phyloP scores from a whole-genome alignment of 257 asterid genomes.

The Primulina eburnea region DNA sequence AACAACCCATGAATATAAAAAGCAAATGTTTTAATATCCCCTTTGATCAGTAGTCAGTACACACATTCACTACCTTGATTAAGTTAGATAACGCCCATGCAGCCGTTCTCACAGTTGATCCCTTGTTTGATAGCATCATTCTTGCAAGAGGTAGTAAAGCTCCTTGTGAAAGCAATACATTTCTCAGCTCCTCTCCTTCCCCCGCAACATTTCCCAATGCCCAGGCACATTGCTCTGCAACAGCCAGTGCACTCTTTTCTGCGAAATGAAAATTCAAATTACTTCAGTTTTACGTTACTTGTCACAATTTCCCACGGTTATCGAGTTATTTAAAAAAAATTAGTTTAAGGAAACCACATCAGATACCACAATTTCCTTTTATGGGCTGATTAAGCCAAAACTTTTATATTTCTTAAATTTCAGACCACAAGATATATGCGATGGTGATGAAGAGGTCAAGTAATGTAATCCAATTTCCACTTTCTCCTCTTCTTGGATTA shows the following conservation, averaged over 20 bases:
- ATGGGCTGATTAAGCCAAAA: slow-evolving; percentile 3
- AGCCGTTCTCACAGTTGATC: slow-evolving; percentile 97
- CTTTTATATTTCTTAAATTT: slow-evolving; percentile 6
- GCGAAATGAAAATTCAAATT: slow-evolving; percentile 17
- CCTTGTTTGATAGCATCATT: slow-evolving; percentile 87
- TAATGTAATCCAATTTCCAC: neutral
- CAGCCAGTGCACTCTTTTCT: slow-evolving; percentile 85
- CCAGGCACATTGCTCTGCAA: slow-evolving; percentile 99
- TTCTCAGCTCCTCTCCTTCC: slow-evolving; percentile 89
- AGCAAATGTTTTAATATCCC: neutral
- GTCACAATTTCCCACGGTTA: neutral
- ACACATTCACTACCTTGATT: slow-evolving; percentile 62
- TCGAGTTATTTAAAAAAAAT: neutral
- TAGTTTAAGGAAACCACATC: neutral
- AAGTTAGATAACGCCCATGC: slow-evolving; percentile 98
- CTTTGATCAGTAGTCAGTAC: slow-evolving; percentile 8
- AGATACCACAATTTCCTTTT: neutral
- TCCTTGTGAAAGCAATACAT: slow-evolving; percentile 76
- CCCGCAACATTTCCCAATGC: slow-evolving; percentile 98
- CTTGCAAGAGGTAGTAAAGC: slow-evolving; percentile 87
- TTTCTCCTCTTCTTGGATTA: slow-evolving; percentile 1
- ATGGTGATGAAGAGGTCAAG: neutral
- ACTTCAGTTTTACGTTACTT: neutral
- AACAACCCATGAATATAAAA: neutral
- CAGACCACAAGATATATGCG: neutral